These are phyloP conservation scores for Penicillium waksmanii DNA, from an alignment of 495 filamentous ascomycete genomes.

Conservation along the genomic window DNA sequence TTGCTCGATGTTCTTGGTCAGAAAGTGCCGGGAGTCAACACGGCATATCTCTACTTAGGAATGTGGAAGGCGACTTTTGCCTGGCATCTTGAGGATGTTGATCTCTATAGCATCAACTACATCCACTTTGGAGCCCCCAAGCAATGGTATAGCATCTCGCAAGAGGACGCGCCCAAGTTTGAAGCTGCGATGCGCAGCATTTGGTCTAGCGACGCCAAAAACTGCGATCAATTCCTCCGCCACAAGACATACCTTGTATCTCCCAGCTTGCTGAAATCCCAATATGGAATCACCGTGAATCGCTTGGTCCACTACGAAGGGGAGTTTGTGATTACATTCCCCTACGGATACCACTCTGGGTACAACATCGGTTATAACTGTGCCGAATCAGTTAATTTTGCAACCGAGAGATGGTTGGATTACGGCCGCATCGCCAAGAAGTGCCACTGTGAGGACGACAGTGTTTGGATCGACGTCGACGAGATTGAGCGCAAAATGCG, in stretches of 20 bases:
- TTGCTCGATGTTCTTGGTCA: constrained; percentile 92
- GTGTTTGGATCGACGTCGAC: constrained; percentile 95
- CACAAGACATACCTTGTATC: constrained; percentile 99
- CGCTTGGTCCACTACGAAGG: constrained; percentile 93
- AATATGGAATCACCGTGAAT: constrained; percentile 94
- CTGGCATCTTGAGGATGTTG: constrained; percentile 98
- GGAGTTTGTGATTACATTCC: constrained; percentile 98
- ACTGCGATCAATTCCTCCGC: constrained; percentile 92
- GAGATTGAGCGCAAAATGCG: constrained; percentile 93
- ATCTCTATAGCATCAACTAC: constrained; percentile 99
- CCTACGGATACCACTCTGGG: constrained; percentile 97
- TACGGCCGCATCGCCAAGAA: constrained; percentile 98
- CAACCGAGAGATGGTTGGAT: constrained; percentile 88
- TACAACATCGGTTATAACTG: constrained; percentile 99
- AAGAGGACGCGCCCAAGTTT: constrained; percentile 90
- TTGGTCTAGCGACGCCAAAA: constrained; percentile 96
- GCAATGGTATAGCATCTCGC: constrained; percentile 99
- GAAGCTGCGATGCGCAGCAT: constrained; percentile 94
- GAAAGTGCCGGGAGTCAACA: constrained; percentile 96
- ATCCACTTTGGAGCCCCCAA: constrained; percentile 98
- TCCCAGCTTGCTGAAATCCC: constrained; percentile 78
- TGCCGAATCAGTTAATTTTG: constrained; percentile 98
- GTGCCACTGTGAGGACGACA: constrained; percentile 93
- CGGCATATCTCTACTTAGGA: constrained; percentile 95
- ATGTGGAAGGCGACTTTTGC: constrained; percentile 99